phyloP scores from a whole-genome alignment of 768 basidiomycete species.

The Boletus vermiculosoides region DNA sequence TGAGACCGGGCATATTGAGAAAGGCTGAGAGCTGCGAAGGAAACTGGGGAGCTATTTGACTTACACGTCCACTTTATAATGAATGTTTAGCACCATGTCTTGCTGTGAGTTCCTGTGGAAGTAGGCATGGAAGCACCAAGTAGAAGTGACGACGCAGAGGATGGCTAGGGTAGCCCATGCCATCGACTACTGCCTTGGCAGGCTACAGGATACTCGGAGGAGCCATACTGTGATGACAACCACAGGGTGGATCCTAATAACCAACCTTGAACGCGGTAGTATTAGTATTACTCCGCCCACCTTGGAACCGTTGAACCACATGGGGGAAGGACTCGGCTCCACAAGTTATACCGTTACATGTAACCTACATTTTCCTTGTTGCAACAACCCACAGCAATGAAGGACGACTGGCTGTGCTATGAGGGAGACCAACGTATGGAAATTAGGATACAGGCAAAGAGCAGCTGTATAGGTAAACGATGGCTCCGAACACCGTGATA shows the following conservation, averaged over 20 bases:
- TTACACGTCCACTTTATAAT: conserved; percentile 9
- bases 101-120: conserved; percentile 26
- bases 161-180: conserved; percentile 10
- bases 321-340: background rate
- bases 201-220: conserved; percentile 1
- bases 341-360: background rate
- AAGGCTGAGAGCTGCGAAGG: background rate
- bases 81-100: background rate
- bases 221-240: conserved; percentile 1
- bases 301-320: background rate
- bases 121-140: conserved; percentile 11
- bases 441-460: background rate
- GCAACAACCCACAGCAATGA: background rate
- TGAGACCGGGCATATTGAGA: conserved; percentile 33
- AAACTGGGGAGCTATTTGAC: background rate
- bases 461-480: conserved; percentile 1
- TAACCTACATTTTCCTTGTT: background rate
- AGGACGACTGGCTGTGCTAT: background rate
- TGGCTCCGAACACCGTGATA: background rate
- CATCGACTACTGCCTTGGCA: background rate
- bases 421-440: background rate
- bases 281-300: background rate
- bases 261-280: background rate
- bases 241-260: conserved; percentile 21
- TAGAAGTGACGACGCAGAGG: conserved; percentile 3